Evolutionary conservation across 2,329 filamentous ascomycete species (phyloP), one percentile per base, ranked within the genome.

Genomic region (Hypoxylon sp.): DNA sequence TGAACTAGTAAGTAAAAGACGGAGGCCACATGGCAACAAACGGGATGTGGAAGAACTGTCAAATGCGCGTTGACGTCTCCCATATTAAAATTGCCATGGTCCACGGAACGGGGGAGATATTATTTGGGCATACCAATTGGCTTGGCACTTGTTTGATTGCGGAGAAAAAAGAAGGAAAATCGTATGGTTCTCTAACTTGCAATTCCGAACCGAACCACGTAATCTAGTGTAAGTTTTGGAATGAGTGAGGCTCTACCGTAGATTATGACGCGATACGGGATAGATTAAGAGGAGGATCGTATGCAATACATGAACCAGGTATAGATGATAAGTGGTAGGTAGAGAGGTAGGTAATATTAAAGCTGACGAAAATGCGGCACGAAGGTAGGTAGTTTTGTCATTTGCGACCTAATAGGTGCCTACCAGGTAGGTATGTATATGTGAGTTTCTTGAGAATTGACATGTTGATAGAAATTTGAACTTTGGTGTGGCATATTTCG

Each of bases 401-500:
- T 23, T 23, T 23, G 23, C 23, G 5, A 23, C 23, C 5, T 23
- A 5, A 5, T 23, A 23, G 23, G 10, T 13, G 10, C 10, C 32
- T 36, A 13, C 10, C 10, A 6, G 28, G 28, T 30, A 23, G 28
- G 28, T 36, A 36, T 34, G 11, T 2, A 17, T 50, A 2, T 28
- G 2, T 25, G 25, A 21, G 13, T 46, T 30, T 55, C n/a, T 7
- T 58, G 28, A 34, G 34, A 23, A 19, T 25, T 32, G 32, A 10
- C 30, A 9, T 14, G 9, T 49, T 48, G 23, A 50, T 43, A 48
- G 30, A 23, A 48, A 45, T 58, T 43, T 21, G 7, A 21, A 21
- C 17, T 21, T 46, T 67, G 67, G 64, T 67, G 67, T 69, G 68
- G 68, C 30, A 70, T 63, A 65, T 62, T 55, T 58, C 7, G 14